A percentile compares a stretch with the other conserved stretches of the same genome.
phyloP scores from a whole-genome alignment of 2,329 filamentous ascomycete species.

The Claviceps pusilla region DNA sequence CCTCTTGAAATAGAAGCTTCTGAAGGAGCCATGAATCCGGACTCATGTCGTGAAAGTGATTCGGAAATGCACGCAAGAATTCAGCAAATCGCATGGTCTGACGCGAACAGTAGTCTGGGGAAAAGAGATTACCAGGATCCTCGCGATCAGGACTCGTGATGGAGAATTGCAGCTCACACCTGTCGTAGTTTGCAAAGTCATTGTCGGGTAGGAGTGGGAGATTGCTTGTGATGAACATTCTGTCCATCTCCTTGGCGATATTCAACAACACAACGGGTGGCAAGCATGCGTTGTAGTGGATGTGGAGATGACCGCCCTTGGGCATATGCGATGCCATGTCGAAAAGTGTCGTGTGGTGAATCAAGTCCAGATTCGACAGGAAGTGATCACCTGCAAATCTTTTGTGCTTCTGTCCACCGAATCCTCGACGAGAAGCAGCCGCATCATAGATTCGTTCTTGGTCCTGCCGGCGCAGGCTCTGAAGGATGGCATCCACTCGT shows the following conservation, averaged over 20 bases:
- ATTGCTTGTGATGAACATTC: slow-evolving; percentile 55
- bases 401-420: slow-evolving; percentile 28
- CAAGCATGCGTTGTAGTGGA: slow-evolving; percentile 66
- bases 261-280: slow-evolving; percentile 43
- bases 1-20: slow-evolving; percentile 47
- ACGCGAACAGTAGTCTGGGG: slow-evolving; percentile 28
- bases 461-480: slow-evolving; percentile 22
- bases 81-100: slow-evolving; percentile 28
- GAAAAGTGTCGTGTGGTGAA: slow-evolving; percentile 42
- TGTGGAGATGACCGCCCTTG: slow-evolving; percentile 58
- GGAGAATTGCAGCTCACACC: slow-evolving; percentile 48
- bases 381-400: slow-evolving; percentile 42
- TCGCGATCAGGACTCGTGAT: slow-evolving; percentile 26
- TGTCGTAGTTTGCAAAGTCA: slow-evolving; percentile 28
- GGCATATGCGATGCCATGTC: slow-evolving; percentile 43
- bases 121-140: slow-evolving; percentile 34
- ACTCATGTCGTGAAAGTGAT: slow-evolving; percentile 12
- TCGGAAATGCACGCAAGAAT: slow-evolving; percentile 24
- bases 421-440: slow-evolving; percentile 19
- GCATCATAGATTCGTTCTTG: slow-evolving; percentile 20
- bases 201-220: slow-evolving; percentile 27
- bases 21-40: slow-evolving; percentile 39
- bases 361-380: slow-evolving; percentile 37
- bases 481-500: slow-evolving; percentile 25
- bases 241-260: slow-evolving; percentile 37